Evolutionary conservation across 1,284 basidiomycete species (phyloP), one percentile per base, ranked within the genome.

Genomic region (Volvariella volvacea): DNA sequence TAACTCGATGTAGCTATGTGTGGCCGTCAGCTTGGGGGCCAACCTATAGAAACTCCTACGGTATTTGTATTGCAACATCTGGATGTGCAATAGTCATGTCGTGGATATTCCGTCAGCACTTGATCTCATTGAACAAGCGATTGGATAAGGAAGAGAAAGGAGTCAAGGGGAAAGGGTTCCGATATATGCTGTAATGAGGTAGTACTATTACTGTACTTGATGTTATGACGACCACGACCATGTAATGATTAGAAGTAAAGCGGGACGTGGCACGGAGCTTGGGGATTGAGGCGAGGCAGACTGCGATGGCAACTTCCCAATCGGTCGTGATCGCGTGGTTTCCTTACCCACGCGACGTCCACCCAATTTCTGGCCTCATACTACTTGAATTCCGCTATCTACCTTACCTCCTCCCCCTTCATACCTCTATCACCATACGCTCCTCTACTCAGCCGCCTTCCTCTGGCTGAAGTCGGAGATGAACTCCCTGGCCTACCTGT

Each of bases 401-500:
- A 41, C 47, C 39, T 37, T 43, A 43, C 31, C 42, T n/a, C n/a
- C n/a, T n/a, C n/a, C n/a, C n/a, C n/a, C n/a, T n/a, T n/a, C n/a
- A n/a, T n/a, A n/a, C n/a, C n/a, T n/a, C n/a, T n/a, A n/a, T n/a
- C n/a, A n/a, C n/a, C n/a, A n/a, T n/a, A n/a, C 25, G 25, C 25
- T 28, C 25, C 12, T 12, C 25, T 28, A 6, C 25, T 28, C 25
- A 6, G 6, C 25, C 25, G 12, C 25, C 12, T 6, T 28, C 25
- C 25, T 28, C 25, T 28, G 25, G 25, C 6, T 28, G 25, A n/a
- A 41, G 40, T 32, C 16, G 40, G 45, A 33, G 53, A 86, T 86
- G 83, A 85, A 86, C 64, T 80, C 80, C 52, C 74, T 86, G 53
- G 67, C 71, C 8, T 78, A 82, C 62, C 67, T 86, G 43, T 82